Conservation (phyloP, 306 rosid genomes). For the Prunus mongolica region DNA sequence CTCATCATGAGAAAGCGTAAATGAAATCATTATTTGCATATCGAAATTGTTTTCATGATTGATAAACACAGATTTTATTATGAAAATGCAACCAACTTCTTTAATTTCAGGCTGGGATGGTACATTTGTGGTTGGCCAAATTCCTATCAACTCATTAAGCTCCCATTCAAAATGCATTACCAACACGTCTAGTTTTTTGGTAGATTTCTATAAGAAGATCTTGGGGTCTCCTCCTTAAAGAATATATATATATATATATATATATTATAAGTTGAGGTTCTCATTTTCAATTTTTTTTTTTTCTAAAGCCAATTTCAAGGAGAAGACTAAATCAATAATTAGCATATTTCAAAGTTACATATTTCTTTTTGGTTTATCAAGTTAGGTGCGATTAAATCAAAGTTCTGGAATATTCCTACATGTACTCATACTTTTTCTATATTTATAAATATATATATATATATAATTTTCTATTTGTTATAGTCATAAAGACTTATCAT, state of each 20-base stretch:
- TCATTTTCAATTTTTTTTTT: background rate
- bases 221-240: background rate
- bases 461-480: too few relatives aligned
- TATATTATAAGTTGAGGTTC: background rate
- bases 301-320: background rate
- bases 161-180: background rate
- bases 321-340: background rate
- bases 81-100: background rate
- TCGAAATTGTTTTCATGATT: background rate
- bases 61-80: too few relatives aligned
- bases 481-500: too few relatives aligned
- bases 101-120: background rate
- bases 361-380: background rate
- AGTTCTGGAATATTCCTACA: background rate
- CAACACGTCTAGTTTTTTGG: background rate
- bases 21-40: background rate
- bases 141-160: too few relatives aligned
- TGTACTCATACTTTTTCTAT: background rate
- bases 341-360: background rate
- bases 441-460: too few relatives aligned
- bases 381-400: background rate
- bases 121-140: too few relatives aligned
- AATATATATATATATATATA: background rate
- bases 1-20: background rate
- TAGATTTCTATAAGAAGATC: background rate